Base-by-base conservation (phyloP, 2,329 filamentous ascomycete species). In the Fusarium nurragi region DNA sequence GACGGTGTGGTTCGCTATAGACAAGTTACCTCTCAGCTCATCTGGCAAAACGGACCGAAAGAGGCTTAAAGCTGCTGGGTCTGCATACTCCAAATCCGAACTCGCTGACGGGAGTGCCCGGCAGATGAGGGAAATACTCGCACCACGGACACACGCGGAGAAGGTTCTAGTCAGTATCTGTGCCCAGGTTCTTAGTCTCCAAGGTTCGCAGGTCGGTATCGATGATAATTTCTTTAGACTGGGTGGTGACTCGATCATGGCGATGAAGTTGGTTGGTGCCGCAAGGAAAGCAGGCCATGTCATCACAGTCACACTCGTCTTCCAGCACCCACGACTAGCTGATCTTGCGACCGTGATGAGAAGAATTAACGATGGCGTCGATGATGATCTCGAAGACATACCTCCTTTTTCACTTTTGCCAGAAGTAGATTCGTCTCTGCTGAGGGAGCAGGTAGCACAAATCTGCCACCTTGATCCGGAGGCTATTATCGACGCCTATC, bases 201-300 rank as follows among this genome's bases (percentile, higher is more conserved):
- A 80, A 77, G 54, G 38, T 49, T n/a, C 6, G 7, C 34, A n/a
- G 16, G 40, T 60, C 6, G 46, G 60, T 1, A 43, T 46, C 9
- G 38, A 34, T 16, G 55, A 63, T 11, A 55, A 19, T 14, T 61
- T 61, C 28, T 44, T 65, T 21, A 47, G 54, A 4, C 40, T 65
- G 8, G 60, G 63, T 3, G 65, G 66, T 11, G 63, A 63, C 19
- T 63, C 60, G 0, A 44, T 68, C 18, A 13, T 48, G 5, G 64
- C 66, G 1, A 69, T 69, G 36, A 80, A 78, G 16, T 65, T 85
- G 6, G 82, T 83, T 6, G 76, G 79, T n/a, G 75, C 76, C 19
- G 77, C 78, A 6, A 71, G 80, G 28, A 71, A 74, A 1, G 65
- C 81, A 21, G 56, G 73, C 74, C 79, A 18, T 2, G 18, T 32